Evolutionary conservation across 106 monocot species (phyloP).

Genomic region (Hemerocallis citrina): DNA sequence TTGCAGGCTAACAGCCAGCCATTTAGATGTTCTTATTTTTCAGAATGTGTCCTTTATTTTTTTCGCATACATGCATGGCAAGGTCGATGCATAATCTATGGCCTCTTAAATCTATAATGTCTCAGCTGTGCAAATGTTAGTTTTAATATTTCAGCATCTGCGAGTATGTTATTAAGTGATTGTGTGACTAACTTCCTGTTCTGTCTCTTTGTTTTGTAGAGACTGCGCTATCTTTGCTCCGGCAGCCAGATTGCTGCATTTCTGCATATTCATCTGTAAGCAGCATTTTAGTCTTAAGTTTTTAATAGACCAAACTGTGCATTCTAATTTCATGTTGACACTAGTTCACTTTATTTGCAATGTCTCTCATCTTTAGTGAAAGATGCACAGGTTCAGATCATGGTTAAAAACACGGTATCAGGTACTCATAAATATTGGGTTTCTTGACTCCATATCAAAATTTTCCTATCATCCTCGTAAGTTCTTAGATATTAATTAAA

Average conservation of each 20-base stretch:
- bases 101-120: neutral
- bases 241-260: slow-evolving; percentile 92
- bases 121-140: neutral
- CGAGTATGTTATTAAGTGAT: too few species aligned
- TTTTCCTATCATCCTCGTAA: too few species aligned
- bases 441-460: too few species aligned
- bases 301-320: neutral
- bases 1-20: neutral
- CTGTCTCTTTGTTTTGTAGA: slow-evolving; percentile 28
- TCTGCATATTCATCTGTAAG: slow-evolving; percentile 96
- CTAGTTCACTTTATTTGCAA: too few species aligned
- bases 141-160: neutral
- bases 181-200: too few species aligned
- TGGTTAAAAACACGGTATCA: too few species aligned
- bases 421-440: too few species aligned
- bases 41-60: neutral
- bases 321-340: neutral
- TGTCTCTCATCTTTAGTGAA: too few species aligned
- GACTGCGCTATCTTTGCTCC: slow-evolving; percentile 87
- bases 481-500: too few species aligned
- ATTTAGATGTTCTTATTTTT: neutral
- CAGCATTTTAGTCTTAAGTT: neutral
- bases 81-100: neutral
- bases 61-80: neutral
- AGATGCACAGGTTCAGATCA: too few species aligned